These are phyloP conservation scores for Gleditsia sinensis DNA, from an alignment of 306 rosid species.

Conservation along the genomic window DNA sequence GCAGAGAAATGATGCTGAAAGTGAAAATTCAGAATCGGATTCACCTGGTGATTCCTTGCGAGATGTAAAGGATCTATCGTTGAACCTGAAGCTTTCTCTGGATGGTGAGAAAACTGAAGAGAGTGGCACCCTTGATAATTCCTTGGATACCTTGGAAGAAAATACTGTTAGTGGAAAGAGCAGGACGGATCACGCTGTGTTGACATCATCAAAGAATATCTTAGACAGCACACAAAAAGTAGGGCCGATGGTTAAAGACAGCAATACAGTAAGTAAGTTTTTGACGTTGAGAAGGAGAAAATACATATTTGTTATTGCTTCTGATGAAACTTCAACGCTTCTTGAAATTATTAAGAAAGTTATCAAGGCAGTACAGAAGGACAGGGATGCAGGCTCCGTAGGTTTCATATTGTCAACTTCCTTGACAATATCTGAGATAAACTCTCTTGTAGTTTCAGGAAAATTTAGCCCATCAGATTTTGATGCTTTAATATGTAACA, in stretches of 20 bases:
- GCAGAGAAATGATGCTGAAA: constrained; percentile 81
- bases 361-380: constrained; percentile 68
- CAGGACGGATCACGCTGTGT: constrained; percentile 76
- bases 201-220: constrained; percentile 75
- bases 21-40: constrained; percentile 79
- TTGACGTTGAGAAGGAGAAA: constrained; percentile 90
- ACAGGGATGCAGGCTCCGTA: constrained; percentile 73
- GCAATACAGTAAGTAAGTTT: constrained; percentile 65
- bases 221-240: constrained; percentile 31
- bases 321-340: constrained; percentile 61
- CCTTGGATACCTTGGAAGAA: constrained; percentile 67
- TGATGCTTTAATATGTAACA: constrained; percentile 93
- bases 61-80: constrained; percentile 87
- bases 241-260: constrained; percentile 51
- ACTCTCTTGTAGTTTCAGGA: constrained; percentile 71
- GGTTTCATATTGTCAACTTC: constrained; percentile 92
- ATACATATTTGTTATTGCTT: constrained; percentile 75
- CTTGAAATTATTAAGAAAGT: constrained; percentile 56
- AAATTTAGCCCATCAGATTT: constrained; percentile 75
- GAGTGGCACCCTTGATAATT: constrained; percentile 60
- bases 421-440: constrained; percentile 74
- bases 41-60: constrained; percentile 94
- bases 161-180: constrained; percentile 56
- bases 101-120: constrained; percentile 81
- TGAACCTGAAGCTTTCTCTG: constrained; percentile 85